phyloP scores from a whole-genome alignment of 371 early-diverging fungal species.

The Zopfochytrium polystomum region DNA sequence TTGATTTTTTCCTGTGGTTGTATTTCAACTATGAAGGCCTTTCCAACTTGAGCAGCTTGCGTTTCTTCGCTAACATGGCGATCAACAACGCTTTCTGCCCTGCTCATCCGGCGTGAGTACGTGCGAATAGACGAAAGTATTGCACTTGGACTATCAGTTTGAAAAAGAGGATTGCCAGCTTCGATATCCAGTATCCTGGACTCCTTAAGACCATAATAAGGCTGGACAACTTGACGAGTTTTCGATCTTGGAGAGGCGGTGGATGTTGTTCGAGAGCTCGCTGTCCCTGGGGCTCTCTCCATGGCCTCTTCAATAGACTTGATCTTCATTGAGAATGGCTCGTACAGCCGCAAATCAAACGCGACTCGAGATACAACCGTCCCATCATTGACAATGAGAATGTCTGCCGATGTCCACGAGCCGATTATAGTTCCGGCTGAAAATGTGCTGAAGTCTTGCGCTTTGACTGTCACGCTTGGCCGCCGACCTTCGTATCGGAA shows the following conservation, averaged over 20 bases:
- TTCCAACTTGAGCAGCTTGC: slow-evolving; percentile 15
- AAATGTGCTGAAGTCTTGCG: slow-evolving; percentile 2
- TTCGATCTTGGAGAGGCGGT: too few relatives aligned
- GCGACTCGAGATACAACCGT: slow-evolving; percentile 29
- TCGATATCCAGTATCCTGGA: too few relatives aligned
- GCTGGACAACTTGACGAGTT: too few relatives aligned
- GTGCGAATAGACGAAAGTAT: too few relatives aligned
- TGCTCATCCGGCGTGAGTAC: too few relatives aligned
- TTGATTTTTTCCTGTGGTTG: slow-evolving; percentile 24
- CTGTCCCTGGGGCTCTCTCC: background rate
- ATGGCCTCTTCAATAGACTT: background rate
- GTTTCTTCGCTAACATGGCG: too few relatives aligned
- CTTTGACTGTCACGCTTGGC: slow-evolving; percentile 25
- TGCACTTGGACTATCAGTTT: too few relatives aligned
- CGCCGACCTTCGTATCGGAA: slow-evolving; percentile 36
- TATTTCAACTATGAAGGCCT: slow-evolving; percentile 32
- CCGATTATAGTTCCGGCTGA: slow-evolving; percentile 35
- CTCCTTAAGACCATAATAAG: too few relatives aligned
- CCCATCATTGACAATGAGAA: slow-evolving; percentile 27
- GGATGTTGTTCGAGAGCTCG: too few relatives aligned
- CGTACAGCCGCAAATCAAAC: slow-evolving; percentile 32
- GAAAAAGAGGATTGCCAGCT: too few relatives aligned
- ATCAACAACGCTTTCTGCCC: too few relatives aligned
- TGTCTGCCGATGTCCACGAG: slow-evolving; percentile 19
- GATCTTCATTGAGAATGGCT: slow-evolving; percentile 24